Conservation (phyloP, 169 alveolate species). For the Cryptosporidium parvum region DNA sequence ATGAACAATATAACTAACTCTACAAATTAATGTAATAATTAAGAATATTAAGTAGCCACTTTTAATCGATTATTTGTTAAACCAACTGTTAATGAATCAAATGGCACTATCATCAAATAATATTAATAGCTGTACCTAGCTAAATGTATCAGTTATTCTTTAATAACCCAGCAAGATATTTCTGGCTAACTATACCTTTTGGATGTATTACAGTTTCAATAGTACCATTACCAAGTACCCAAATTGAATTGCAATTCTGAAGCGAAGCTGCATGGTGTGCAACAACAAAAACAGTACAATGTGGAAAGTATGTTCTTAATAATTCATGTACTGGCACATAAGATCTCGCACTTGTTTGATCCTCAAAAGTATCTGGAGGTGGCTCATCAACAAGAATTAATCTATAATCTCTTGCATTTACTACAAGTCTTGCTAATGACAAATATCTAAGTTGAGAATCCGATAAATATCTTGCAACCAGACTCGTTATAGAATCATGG, state of each 20-base stretch:
- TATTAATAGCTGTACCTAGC: no score
- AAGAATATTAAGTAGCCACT: not conserved
- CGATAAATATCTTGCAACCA: conserved; percentile 66
- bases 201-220: conserved; percentile 63
- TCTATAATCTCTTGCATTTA: conserved; percentile 73
- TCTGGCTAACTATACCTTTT: conserved; percentile 39
- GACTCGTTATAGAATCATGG: conserved; percentile 19
- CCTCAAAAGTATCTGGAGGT: conserved; percentile 79
- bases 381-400: conserved; percentile 81
- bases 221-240: conserved; percentile 72
- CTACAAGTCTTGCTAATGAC: conserved; percentile 77
- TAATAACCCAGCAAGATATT: conserved; percentile 27
- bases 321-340: conserved; percentile 69
- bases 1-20: no score
- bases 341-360: conserved; percentile 19
- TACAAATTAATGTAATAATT: not conserved
- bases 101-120: no score
- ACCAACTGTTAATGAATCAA: no score
- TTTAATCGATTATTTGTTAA: no score
- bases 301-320: conserved; percentile 72
- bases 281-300: conserved; percentile 72
- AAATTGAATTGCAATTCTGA: conserved; percentile 66
- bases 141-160: conserved; percentile 1
- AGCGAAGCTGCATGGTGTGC: conserved; percentile 75
- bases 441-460: conserved; percentile 78